Evolutionary conservation across 768 basidiomycete genomes (phyloP).

Genomic region (Cubamyces sp.): DNA sequence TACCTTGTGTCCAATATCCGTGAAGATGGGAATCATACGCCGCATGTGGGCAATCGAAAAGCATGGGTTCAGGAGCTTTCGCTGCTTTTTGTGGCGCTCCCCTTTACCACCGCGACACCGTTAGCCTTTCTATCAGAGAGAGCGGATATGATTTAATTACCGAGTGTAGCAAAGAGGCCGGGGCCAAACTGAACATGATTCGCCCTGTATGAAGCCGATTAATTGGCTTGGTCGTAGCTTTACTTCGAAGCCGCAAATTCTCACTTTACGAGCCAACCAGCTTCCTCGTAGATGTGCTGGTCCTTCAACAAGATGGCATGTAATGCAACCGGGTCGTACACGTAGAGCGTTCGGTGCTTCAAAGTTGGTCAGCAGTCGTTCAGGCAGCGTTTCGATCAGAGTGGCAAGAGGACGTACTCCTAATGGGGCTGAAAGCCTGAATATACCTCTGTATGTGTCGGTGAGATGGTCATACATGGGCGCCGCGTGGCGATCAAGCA

Average conservation of each 20-base stretch:
- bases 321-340: conserved; percentile 52
- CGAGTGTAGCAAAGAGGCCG: conserved; percentile 8
- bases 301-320: conserved; percentile 53
- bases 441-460: conserved; percentile 45
- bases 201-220: background rate
- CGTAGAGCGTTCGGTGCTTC: conserved; percentile 53
- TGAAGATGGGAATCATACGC: conserved; percentile 18
- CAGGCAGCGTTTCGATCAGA: background rate
- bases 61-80: conserved; percentile 26
- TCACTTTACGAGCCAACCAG: conserved; percentile 9
- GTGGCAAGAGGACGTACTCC: conserved; percentile 39
- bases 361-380: background rate
- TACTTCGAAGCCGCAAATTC: background rate
- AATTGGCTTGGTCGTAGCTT: background rate
- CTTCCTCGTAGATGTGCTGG: conserved; percentile 42
- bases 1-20: conserved; percentile 11
- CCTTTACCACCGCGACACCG: conserved; percentile 6
- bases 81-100: conserved; percentile 28
- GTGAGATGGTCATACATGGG: conserved; percentile 18
- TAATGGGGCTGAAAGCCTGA: conserved; percentile 50
- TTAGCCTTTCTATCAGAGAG: background rate
- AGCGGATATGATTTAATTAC: background rate
- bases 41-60: conserved; percentile 22
- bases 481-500: conserved; percentile 18
- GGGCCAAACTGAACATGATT: conserved; percentile 5